Conservation (phyloP, 2,329 filamentous ascomycete genomes). For the Alternaria brassicicola region DNA sequence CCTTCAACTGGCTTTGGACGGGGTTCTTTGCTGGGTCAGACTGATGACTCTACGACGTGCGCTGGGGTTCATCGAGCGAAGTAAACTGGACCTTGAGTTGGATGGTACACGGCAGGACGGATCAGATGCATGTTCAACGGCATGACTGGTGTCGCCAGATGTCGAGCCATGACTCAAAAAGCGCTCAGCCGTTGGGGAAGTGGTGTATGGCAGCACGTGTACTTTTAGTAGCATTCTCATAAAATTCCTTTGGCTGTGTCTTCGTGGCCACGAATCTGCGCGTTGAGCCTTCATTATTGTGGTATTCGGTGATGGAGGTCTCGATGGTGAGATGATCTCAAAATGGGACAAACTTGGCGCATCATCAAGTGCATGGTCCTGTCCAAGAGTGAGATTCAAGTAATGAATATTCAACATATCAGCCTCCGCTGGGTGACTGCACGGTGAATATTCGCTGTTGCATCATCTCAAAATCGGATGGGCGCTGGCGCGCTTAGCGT, state of each 20-base stretch:
- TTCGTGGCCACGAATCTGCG: conserved; percentile 1
- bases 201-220: conserved; percentile 29
- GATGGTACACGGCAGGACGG: neutral
- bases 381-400: neutral
- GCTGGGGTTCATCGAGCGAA: conserved; percentile 1
- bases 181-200: conserved; percentile 6
- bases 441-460: neutral
- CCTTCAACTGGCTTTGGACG: conserved; percentile 6
- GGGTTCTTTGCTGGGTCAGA: neutral
- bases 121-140: neutral
- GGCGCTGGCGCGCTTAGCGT: neutral
- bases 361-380: neutral
- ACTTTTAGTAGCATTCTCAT: conserved; percentile 45
- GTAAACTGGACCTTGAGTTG: neutral
- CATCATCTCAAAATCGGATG: neutral
- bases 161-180: conserved; percentile 1
- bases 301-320: neutral
- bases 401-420: neutral
- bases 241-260: conserved; percentile 21
- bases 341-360: neutral
- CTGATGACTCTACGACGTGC: conserved; percentile 1
- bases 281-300: neutral
- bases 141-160: neutral
- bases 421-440: neutral
- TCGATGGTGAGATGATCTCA: neutral